Evolutionary conservation across 768 basidiomycete species (phyloP), one percentile per base, ranked within the genome.

Genomic region (Podaxis carcinomalis): DNA sequence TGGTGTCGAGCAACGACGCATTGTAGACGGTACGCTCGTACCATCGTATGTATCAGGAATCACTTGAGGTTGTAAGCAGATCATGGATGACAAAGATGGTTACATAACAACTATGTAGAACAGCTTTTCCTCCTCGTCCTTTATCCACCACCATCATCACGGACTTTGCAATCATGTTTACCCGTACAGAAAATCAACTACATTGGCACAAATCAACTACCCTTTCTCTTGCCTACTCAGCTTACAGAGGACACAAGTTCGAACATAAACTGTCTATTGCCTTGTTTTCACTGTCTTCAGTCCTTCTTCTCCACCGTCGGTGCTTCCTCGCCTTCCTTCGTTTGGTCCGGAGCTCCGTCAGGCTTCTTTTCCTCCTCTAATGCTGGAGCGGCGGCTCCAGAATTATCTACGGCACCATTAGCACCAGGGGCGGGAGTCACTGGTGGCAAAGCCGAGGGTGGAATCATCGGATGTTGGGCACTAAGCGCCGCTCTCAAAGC

Each of bases 401-500:
- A 32, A n/a, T 19, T 21, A 39, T 37, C 44, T 13, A 35, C 21
- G 16, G 59, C 44, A 13, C 59, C 59, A 11, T 61, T 61, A 3
- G 44, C 9, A 13, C 42, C 42, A 25, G 51, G 36, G 52, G 56
- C 49, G 55, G 58, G 53, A 51, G 63, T 44, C 57, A 36, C 62
- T 49, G 58, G 42, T 56, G 62, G 57, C 27, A 56, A 58, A 62
- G 51, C 42, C 54, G 62, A 62, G 59, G 64, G 63, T 62, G 73
- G 69, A n/a, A 75, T 74, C 28, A 83, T 59, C 44, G 80, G 57
- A 53, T 78, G 78, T 9, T 75, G 73, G 62, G 81, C 79, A 60
- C 78, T 81, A 56, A 93, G 81, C 2, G 88, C 88, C 0, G 88
- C 87, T 7, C 91, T 81, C 3, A 93, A 77, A 1, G 88, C 85